Evolutionary conservation across 1,284 basidiomycete genomes (phyloP), one percentile per base, ranked within the genome.

Genomic region (Pseudozyma hubeiensis): DNA sequence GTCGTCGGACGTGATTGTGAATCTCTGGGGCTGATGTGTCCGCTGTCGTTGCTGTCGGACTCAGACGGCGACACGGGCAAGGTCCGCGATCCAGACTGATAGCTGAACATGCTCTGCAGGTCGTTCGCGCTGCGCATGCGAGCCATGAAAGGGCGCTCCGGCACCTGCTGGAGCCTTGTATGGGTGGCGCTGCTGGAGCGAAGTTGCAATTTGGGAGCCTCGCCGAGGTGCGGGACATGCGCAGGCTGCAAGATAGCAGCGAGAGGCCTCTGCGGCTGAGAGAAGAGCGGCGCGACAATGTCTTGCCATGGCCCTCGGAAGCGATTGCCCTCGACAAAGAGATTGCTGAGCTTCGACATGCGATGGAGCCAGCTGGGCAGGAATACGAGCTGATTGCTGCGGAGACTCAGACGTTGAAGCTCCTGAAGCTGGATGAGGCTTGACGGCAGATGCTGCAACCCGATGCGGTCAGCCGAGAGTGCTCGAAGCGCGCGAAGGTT

Each of bases 291-390:
- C n/a, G 51, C 55, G 1, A 97, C 90, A 57, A 99, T 88, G 34
- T 91, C 90, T 80, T 90, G 89, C 94, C 95, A 97, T 4, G 93
- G 91, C 4, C 92, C 91, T 70, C 92, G 90, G 85, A 98, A 97
- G 8, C 93, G 92, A 84, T 99, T 99, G 34, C 91, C 92, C 77
- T 98, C 96, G 33, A 99, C 89, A 70, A 91, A 91, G 3, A 99
- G 87, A 5, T 91, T 91, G 84, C 96, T 93, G 50, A 99, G 88
- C 41, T 89, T 89, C 17, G 89, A 88, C 34, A 99, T 88, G 35
- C 92, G 89, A 83, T 92, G 93, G 45, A 99, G 87, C 96, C 97
- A 99, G 67, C 91, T 90, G 4, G 96, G 96, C 33, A 99, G 88
- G n/a, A 91, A 89, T 75, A 92, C 88, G 80, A 99, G 87, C 81